Evolutionary conservation across 2,329 filamentous ascomycete genomes (phyloP), one percentile per base, ranked within the genome.

Genomic region (Bipolaris victoriae): DNA sequence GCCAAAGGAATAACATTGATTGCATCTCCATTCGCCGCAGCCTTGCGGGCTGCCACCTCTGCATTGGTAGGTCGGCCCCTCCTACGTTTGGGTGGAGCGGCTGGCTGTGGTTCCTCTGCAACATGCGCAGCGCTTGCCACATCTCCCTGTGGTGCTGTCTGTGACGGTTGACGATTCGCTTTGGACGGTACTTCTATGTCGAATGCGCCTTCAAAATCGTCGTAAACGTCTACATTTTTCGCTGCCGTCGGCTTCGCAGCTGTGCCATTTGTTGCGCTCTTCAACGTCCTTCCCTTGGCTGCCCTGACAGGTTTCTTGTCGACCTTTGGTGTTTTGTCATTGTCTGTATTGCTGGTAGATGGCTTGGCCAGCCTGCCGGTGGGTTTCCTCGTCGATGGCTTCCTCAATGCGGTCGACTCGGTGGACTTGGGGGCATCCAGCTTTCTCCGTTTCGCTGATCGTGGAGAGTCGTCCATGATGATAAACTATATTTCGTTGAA

Each of bases 131-230:
- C 47, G 31, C 41, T 59, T 7, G 41, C 44, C 18, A 47, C 61
- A 13, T 57, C 48, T 26, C 62, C 58, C 11, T 55, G 56, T 15
- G 60, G 57, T 18, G 60, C 58, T 45, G 57, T 52, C 3, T 53
- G 47, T 20, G 61, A 29, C 49, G 43, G 44, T 36, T 49, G 55
- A 20, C 49, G 57, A 10, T 50, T 51, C 20, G 44, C 36, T 49
- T 41, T 37, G 3, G 54, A 50, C n/a, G 58, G 52, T 35, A 51
- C 44, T n/a, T 54, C 26, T 7, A 73, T 73, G 39, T 75, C 61
- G 52, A 78, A 63, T 7, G 77, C 78, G 29, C 78, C 77, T 44
- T 80, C 78, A 35, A 80, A 76, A 50, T 80, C 78, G 55, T 80
- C 78, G 59, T 79, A 80, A 13, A 79, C 60, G 48, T 78, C 77